Evolutionary conservation across 1,284 basidiomycete genomes (phyloP).

Genomic region (Lentinula novae-zelandiae): DNA sequence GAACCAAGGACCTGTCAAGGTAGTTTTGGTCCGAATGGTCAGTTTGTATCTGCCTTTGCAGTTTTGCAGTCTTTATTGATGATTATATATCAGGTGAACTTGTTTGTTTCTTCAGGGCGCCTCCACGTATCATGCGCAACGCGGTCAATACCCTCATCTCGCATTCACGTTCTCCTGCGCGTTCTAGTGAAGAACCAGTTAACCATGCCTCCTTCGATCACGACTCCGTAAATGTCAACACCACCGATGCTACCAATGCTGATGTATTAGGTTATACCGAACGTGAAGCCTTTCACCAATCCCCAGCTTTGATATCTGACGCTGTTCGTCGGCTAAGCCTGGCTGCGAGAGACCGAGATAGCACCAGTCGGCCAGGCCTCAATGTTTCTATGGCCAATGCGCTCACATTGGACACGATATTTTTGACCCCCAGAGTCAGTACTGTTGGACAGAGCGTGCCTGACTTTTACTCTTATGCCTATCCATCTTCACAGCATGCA

Average conservation of each 20-base stretch:
- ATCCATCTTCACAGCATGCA: not conserved
- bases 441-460: not conserved
- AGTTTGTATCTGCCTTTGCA: constrained; percentile 8
- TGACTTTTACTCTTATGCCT: not conserved
- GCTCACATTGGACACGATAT: not conserved
- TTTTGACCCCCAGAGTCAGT: not conserved
- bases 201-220: not conserved
- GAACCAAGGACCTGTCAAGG: constrained; percentile 81
- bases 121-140: constrained; percentile 65
- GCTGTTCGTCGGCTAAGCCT: constrained; percentile 60
- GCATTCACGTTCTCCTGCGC: not conserved
- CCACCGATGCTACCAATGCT: constrained; percentile 28
- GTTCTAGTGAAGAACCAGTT: not conserved
- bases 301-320: constrained; percentile 63
- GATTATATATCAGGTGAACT: constrained; percentile 58
- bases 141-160: constrained; percentile 36
- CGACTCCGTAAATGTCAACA: constrained; percentile 8
- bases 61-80: no score
- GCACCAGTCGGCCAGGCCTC: not conserved
- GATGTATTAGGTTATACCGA: not conserved
- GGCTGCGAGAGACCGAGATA: constrained; percentile 50
- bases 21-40: constrained; percentile 84
- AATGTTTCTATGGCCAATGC: not conserved
- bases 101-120: constrained; percentile 80
- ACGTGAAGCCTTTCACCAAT: constrained; percentile 34